Evolutionary conservation across 2,329 filamentous ascomycete species (phyloP).

Genomic region (Hypoxylon sp.): DNA sequence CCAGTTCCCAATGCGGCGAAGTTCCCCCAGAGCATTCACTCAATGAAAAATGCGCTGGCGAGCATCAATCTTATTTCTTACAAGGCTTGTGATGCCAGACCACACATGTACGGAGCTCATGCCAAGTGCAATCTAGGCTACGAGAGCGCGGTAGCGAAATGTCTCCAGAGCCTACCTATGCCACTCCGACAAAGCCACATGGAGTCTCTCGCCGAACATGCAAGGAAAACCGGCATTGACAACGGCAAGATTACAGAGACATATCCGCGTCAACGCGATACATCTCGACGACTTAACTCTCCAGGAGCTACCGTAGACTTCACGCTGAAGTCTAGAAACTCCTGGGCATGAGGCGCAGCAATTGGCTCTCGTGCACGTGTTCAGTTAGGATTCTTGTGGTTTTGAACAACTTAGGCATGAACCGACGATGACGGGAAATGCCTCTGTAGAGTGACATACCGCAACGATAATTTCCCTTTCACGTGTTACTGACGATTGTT

Average conservation of each 20-base stretch:
- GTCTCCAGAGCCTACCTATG: constrained; percentile 41
- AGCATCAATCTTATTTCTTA: constrained; percentile 42
- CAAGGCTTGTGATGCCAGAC: constrained; percentile 44
- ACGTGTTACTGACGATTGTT: not conserved
- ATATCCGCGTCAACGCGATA: not conserved
- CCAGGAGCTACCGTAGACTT: not conserved
- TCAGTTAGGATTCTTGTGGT: not conserved
- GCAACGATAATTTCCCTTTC: not conserved
- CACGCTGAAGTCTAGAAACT: not conserved
- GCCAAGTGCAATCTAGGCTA: constrained; percentile 46
- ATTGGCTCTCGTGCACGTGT: not conserved
- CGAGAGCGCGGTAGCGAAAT: constrained; percentile 18
- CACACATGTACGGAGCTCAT: constrained; percentile 43
- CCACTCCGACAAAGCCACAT: constrained; percentile 27
- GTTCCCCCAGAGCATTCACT: constrained; percentile 43
- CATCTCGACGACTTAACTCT: not conserved
- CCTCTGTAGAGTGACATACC: not conserved
- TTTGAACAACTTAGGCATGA: not conserved
- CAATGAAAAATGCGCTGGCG: constrained; percentile 39
- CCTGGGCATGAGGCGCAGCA: not conserved
- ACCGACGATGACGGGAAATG: not conserved
- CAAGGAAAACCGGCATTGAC: constrained; percentile 36
- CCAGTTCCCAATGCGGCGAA: constrained; percentile 42
- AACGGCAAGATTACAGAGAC: not conserved
- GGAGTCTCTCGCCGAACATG: constrained; percentile 36